Conservation (phyloP, 2,329 filamentous ascomycete genomes). For the Trichoderma semiorbis region DNA sequence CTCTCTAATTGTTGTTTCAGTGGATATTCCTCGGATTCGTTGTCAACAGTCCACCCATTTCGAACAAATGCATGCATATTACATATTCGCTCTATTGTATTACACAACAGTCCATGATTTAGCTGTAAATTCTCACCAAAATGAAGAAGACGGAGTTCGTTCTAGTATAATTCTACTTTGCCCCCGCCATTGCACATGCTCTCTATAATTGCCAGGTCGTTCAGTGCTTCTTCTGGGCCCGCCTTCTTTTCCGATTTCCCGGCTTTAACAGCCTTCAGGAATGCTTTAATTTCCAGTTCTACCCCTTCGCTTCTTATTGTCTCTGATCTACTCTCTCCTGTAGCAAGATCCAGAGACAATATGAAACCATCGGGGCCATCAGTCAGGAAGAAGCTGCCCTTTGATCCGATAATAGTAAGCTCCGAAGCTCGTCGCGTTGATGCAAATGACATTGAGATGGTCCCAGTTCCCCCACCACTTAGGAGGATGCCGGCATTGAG, state of each 20-base stretch:
- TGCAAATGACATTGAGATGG: slow-evolving; percentile 10
- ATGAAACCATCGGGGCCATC: background rate
- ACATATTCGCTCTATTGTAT: background rate
- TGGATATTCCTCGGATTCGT: background rate
- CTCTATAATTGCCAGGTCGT: slow-evolving; percentile 8
- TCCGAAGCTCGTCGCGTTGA: background rate
- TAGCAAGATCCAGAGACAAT: background rate
- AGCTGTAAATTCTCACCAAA: background rate
- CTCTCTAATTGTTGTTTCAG: background rate
- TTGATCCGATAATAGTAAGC: background rate
- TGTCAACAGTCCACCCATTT: background rate
- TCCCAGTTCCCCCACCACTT: slow-evolving; percentile 1
- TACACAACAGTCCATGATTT: background rate
- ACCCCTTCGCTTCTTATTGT: background rate
- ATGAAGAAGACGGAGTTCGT: background rate
- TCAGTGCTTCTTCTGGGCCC: slow-evolving; percentile 10
- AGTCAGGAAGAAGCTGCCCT: background rate
- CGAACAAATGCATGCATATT: background rate
- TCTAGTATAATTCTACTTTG: background rate
- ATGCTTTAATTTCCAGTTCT: slow-evolving; percentile 5
- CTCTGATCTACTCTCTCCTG: slow-evolving; percentile 1
- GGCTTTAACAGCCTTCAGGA: background rate
- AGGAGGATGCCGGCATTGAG: slow-evolving; percentile 2
- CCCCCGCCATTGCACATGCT: slow-evolving; percentile 8
- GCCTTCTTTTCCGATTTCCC: background rate